Evolutionary conservation across 2,329 filamentous ascomycete genomes (phyloP).

Genomic region (Pestalotiopsis sp.): DNA sequence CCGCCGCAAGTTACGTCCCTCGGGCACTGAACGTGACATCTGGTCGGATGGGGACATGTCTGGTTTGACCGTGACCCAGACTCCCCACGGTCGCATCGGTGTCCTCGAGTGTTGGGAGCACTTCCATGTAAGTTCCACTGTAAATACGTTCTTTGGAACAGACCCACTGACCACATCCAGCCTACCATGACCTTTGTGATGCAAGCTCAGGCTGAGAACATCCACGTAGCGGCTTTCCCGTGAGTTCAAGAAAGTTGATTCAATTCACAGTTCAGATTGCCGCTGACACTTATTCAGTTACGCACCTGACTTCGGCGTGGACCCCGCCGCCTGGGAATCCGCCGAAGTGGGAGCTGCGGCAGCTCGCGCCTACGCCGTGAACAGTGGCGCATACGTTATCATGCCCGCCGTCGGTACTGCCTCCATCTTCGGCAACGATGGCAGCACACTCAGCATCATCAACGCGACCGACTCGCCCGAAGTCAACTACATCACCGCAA

Average conservation of each 20-base stretch:
- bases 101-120: background rate
- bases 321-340: constrained; percentile 1
- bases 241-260: background rate
- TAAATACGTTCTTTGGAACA: background rate
- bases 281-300: background rate
- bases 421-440: background rate
- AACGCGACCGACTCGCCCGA: constrained; percentile 2
- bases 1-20: background rate
- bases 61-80: background rate
- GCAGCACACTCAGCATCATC: background rate
- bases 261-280: background rate
- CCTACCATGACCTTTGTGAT: constrained; percentile 4
- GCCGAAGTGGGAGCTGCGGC: background rate
- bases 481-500: background rate
- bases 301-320: background rate
- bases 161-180: background rate
- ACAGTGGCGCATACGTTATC: background rate
- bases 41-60: constrained; percentile 2
- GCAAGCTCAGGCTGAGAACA: constrained; percentile 1
- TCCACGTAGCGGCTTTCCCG: background rate
- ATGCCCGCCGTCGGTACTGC: background rate
- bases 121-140: background rate
- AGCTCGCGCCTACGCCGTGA: background rate
- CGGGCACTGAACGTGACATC: background rate
- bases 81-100: constrained; percentile 1